A percentile compares a stretch with the other conserved stretches of the same genome.
Conservation (phyloP, 2,329 filamentous ascomycete species). For the Neonectria ditissima region DNA sequence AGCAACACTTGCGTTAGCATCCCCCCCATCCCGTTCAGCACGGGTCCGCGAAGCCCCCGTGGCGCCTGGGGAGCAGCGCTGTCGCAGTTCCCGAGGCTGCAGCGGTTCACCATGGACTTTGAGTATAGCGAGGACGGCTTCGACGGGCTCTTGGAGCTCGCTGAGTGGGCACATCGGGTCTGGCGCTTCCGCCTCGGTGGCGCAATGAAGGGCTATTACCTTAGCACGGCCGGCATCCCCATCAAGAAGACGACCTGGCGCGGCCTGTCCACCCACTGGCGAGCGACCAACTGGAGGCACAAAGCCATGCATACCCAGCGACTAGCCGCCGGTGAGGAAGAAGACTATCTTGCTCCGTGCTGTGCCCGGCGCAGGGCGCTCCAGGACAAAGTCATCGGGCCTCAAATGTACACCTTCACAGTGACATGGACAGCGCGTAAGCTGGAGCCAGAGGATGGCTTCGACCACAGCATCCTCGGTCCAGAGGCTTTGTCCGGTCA, state of each 20-base stretch:
- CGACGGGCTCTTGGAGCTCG: slow-evolving; percentile 4
- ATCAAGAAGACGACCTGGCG: slow-evolving; percentile 24
- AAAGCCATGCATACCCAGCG: not conserved
- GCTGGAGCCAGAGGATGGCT: slow-evolving; percentile 23
- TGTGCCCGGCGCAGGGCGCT: slow-evolving; percentile 7
- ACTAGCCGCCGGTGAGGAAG: not conserved
- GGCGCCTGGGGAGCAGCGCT: slow-evolving; percentile 24
- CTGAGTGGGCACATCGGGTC: slow-evolving; percentile 31
- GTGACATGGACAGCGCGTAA: slow-evolving; percentile 26
- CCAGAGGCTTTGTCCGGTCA: slow-evolving; percentile 5
- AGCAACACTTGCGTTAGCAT: slow-evolving; percentile 3
- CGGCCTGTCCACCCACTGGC: slow-evolving; percentile 16
- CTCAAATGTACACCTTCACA: slow-evolving; percentile 28
- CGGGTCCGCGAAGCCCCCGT: slow-evolving; percentile 1
- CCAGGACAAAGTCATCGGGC: slow-evolving; percentile 11
- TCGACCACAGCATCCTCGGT: slow-evolving; percentile 9
- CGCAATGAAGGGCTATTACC: slow-evolving; percentile 30
- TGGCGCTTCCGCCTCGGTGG: slow-evolving; percentile 32
- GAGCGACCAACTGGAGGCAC: slow-evolving; percentile 6
- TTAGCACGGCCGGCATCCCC: slow-evolving; percentile 20
- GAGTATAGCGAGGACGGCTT: slow-evolving; percentile 25
- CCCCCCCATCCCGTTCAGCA: slow-evolving; percentile 20
- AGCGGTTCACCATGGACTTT: slow-evolving; percentile 25
- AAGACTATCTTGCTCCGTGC: slow-evolving; percentile 1
- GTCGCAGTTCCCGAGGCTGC: slow-evolving; percentile 17